Evolutionary conservation across 2,329 filamentous ascomycete species (phyloP).

Genomic region (Ceratocystis lukuohia): DNA sequence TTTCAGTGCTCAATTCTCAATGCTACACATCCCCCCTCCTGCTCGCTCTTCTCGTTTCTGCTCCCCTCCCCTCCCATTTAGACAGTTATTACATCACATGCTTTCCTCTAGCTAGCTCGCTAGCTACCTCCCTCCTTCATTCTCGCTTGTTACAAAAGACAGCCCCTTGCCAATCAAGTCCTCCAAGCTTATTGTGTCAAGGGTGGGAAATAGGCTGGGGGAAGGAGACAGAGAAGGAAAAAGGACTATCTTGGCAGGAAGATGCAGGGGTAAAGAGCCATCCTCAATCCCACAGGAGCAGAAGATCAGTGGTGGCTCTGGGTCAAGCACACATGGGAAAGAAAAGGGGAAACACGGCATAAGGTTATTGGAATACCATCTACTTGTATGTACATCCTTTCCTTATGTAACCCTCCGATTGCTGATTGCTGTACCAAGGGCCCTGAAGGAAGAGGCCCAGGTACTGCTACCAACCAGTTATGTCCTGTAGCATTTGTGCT

Average conservation of each 20-base stretch:
- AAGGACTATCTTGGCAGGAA: conserved; percentile 3
- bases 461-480: neutral
- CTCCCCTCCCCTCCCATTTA: neutral
- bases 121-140: neutral
- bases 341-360: neutral
- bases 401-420: neutral
- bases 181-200: neutral
- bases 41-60: neutral
- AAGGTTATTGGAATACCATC: neutral
- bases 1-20: neutral
- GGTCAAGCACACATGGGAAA: neutral
- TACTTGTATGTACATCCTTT: neutral
- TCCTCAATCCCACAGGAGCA: neutral
- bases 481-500: neutral
- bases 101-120: neutral
- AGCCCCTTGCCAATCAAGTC: neutral
- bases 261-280: neutral
- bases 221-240: neutral
- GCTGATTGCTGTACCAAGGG: neutral
- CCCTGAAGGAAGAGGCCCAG: neutral
- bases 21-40: neutral
- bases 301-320: neutral
- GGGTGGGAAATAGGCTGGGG: neutral
- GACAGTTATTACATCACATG: neutral
- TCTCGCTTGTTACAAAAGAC: neutral